Base-by-base conservation (phyloP, 768 basidiomycete genomes). In the Amanita subjunquillea region DNA sequence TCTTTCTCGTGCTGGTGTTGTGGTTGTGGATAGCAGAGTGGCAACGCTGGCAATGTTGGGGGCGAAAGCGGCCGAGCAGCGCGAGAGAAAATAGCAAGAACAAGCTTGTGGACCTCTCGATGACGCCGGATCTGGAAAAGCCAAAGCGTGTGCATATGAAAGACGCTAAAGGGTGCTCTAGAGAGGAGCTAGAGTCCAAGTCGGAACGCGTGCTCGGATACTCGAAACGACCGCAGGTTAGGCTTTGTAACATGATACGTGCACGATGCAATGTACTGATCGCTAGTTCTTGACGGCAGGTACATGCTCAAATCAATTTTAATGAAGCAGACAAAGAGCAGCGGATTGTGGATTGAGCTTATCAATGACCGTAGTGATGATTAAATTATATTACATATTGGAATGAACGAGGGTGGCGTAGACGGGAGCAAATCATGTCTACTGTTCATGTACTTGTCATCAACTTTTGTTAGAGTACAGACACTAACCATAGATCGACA, bases 21-120 rank as follows among this genome's bases (percentile, higher is more conserved):
- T 78, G 72, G 69, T n/a, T 70, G 23, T 53, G 55, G 52, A 63
- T 66, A 41, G 65, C 62, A 6, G 65, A 63, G 50, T 65, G 69
- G 65, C 51, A 55, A 51, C 56, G 55, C 17, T 59, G 57, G 25
- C 43, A 29, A 15, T 40, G 58, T 34, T 48, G 56, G 38, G 37
- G 60, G 40, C 40, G 54, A 36, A 30, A 42, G 37, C 27, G 34
- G 7, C 23, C 6, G 38, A 44, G 45, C 23, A 41, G 48, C 42
- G 27, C 23, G 5, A 27, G 38, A 7, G 52, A 27, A 23, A 29
- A 38, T 29, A 45, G 39, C 30, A 58, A 27, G 13, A n/a, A 45
- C 10, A 48, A 40, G 50, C 55, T 52, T n/a, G 43, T 53, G 8
- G 36, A 53, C 36, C 32, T 46, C 7, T 17, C 43, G 8, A 44